Base-by-base conservation (phyloP, 768 basidiomycete genomes). In the Xerocomellus intermedius region DNA sequence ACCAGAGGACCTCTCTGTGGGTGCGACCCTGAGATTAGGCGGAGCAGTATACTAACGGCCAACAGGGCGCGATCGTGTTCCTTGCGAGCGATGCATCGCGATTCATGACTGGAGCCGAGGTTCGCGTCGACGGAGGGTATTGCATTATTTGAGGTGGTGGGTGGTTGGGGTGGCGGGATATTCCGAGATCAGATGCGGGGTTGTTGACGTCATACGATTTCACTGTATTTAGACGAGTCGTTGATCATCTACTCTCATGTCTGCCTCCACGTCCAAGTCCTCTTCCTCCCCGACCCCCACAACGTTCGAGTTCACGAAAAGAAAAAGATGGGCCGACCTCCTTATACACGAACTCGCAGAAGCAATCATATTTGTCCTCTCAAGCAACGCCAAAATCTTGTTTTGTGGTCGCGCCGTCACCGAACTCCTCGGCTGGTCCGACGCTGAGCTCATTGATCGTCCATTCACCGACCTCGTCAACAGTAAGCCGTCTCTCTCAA, bases 61-160 rank as follows among this genome's bases (percentile, higher is more conserved):
- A 24, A 19, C 66, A 90, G 87, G 90, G 90, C 17, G 93, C 95
- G 24, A 80, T 96, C 63, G 89, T 98, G 52, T 96, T 89, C 71
- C 80, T 98, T 17, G 85, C 88, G 8, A 93, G 90, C 59, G 94
- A 97, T 69, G 92, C 94, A 7, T 90, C 89, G 48, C 83, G 81
- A 52, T 98, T 94, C 72, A 86, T 93, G 78, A 96, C 95, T 3
- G 94, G 94, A 9, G 75, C 87, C 17, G 92, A 92, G 62, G 73
- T 92, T 53, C 84, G 86, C 9, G 83, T 97, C 43, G 95, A 98
- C 64, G 94, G 94, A 19, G 94, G 94, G 7, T 95, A 95, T 73
- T 91, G 89, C 69, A 64, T 76, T 41, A 76, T 89, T 59, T 91
- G 61, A 67, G 57, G 26, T 19, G 35, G 55, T 36, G 4, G 32